Evolutionary conservation across 208 protist species (phyloP), one percentile per base, ranked within the genome.

Genomic region (Crithidia sp.): DNA sequence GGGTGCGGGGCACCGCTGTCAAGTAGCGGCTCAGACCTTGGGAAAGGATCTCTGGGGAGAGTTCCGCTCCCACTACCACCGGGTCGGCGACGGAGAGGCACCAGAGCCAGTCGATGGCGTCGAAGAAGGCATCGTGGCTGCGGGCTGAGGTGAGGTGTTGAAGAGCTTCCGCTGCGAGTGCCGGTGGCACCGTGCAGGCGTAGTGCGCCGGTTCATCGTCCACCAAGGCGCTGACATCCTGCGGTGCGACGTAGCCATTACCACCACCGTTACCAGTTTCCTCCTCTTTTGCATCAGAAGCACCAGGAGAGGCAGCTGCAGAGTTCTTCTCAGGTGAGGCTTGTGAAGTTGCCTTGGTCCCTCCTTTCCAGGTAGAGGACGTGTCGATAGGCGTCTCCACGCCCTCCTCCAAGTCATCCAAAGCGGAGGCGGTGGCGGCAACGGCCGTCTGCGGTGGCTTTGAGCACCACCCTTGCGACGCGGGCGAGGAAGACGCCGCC

Each of bases 81-180:
- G 81, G 77, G 56, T 81, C 85, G 2, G 87, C 88, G 28, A 90
- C 82, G 28, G 84, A 87, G 37, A 96, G 47, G 55, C 86, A 92
- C 88, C 88, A 94, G 36, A 96, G 54, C 59, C 74, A 67, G 54
- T 96, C 87, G 44, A 96, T 66, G 16, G 79, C 68, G 43, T 57
- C 57, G 53, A 94, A 94, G 78, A 91, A 96, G 28, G 84, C 81
- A 10, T 81, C 79, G 71, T 96, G 91, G 0, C 76, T 88, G 62
- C 57, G 19, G 58, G 71, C 70, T 3, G 52, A 67, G n/a, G 75
- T 71, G 41, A 93, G 64, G 58, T 76, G 69, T 7, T 69, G 81
- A 41, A 95, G 61, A 37, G 76, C 56, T 41, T 76, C 68, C 28
- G 69, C 64, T 2, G 75, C 58, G 4, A 90, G 53, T 13, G 55